Evolutionary conservation across 192 early-diverging fungal species (phyloP), one percentile per base, ranked within the genome.

Genomic region (Rhizophagus clarus): DNA sequence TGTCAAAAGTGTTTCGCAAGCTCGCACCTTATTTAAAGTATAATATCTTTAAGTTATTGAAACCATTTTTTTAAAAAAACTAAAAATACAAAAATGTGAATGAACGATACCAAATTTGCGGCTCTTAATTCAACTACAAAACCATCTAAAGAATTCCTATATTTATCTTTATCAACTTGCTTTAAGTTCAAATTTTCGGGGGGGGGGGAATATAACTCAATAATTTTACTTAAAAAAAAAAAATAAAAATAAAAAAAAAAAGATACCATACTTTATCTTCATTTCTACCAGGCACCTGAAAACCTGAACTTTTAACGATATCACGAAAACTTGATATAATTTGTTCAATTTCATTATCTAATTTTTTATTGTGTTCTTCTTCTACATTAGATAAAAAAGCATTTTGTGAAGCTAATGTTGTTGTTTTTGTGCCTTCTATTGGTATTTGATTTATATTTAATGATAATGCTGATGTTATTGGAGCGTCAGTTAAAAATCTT

Each of bases 121-220:
- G 77, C 77, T 34, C 51, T 45, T 71, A 79, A 47, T 60, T 79
- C 77, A 28, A 17, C 67, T 2, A 71, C 51, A 34, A 29, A 71
- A n/a, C 64, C 77, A 32, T 79, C 77, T 6, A 79, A 37, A 24
- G 77, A 42, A 51, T 64, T 79, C 56, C 68, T 26, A 42, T 67
- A 79, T 60, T 79, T 70, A n/a, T 79, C 77, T 71, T 79, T 79
- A 60, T 70, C 77, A 67, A 79, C 69, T n/a, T 12, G 9, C 77
- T 79, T 31, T 29, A 29, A 67, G 9, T 37, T 67, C 29, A 66
- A 20, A 61, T 37, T 8, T 42, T 45, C 12, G 12, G 42, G 7
- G 5, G n/a, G n/a, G n/a, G n/a, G n/a, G n/a, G n/a, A n/a, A n/a
- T n/a, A n/a, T n/a, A n/a, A n/a, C n/a, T n/a, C n/a, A n/a, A n/a